Evolutionary conservation across 1,139 yeast genomes (phyloP).

Genomic region (Entelexis sorbosivorans): DNA sequence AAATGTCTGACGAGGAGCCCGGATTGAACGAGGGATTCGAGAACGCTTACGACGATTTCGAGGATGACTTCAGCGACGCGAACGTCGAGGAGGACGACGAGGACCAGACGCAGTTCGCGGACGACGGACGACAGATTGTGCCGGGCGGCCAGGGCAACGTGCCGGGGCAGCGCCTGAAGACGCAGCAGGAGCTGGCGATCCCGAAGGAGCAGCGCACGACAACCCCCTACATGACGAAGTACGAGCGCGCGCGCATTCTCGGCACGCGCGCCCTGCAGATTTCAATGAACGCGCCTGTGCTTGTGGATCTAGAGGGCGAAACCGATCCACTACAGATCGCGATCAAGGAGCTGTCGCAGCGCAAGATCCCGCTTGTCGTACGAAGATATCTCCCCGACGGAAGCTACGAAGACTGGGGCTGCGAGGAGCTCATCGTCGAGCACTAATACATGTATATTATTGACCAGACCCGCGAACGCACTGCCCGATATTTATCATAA

Average conservation of each 20-base stretch:
- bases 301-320: constrained; percentile 96
- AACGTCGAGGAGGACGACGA: constrained; percentile 38
- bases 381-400: constrained; percentile 97
- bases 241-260: constrained; percentile 90
- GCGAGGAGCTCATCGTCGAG: constrained; percentile 91
- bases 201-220: constrained; percentile 83
- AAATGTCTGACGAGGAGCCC: constrained; percentile 31
- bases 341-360: constrained; percentile 88
- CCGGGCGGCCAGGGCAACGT: constrained; percentile 21
- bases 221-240: constrained; percentile 97
- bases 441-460: constrained; percentile 33
- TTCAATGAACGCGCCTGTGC: constrained; percentile 94
- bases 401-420: constrained; percentile 96
- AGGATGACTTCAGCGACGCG: constrained; percentile 61
- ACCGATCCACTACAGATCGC: constrained; percentile 98
- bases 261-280: constrained; percentile 96
- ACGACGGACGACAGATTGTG: constrained; percentile 63
- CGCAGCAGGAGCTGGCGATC: constrained; percentile 73
- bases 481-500: neutral
- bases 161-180: constrained; percentile 41
- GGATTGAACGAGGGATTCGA: constrained; percentile 61
- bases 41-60: constrained; percentile 68
- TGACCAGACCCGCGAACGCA: neutral
- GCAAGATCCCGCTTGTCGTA: constrained; percentile 87
- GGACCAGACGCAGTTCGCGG: constrained; percentile 42